Percentiles rank a stretch among this genome's conserved stretches.
phyloP scores from a whole-genome alignment of 495 filamentous ascomycete species.

The Talaromyces proteolyticus region DNA sequence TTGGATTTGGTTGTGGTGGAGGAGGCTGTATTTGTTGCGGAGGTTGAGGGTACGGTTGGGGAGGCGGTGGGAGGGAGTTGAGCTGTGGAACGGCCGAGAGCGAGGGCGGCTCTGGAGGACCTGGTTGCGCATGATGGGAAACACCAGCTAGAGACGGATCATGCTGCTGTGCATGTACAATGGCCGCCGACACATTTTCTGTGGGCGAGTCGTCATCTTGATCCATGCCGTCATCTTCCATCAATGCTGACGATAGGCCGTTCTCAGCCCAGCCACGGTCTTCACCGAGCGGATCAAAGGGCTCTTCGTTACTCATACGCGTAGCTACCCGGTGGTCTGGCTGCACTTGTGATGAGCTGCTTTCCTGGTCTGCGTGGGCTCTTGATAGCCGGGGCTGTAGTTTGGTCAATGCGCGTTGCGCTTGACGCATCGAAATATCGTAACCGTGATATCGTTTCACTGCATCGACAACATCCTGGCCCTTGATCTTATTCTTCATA shows the following conservation, averaged over 20 bases:
- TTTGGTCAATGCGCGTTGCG: conserved; percentile 36
- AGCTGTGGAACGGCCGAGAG: conserved; percentile 7
- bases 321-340: neutral
- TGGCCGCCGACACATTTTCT: neutral
- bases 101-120: neutral
- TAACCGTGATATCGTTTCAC: conserved; percentile 44
- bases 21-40: conserved; percentile 13
- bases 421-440: conserved; percentile 41
- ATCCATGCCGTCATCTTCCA: conserved; percentile 23
- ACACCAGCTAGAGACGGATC: neutral
- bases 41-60: conserved; percentile 18
- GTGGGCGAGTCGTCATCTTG: conserved; percentile 17
- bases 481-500: conserved; percentile 32
- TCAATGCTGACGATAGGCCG: conserved; percentile 18
- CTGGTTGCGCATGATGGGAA: conserved; percentile 3
- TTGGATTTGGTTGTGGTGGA: conserved; percentile 8
- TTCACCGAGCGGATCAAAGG: conserved; percentile 3
- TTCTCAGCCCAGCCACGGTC: conserved; percentile 30
- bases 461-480: conserved; percentile 34
- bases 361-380: too few species aligned
- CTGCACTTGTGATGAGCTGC: too few species aligned
- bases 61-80: conserved; percentile 5
- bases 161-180: conserved; percentile 1
- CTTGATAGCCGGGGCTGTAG: conserved; percentile 23
- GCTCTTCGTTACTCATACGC: neutral